Percentiles rank a stretch among this genome's conserved stretches.
Conservation (phyloP, 768 basidiomycete species). For the Calvatia gigantea region DNA sequence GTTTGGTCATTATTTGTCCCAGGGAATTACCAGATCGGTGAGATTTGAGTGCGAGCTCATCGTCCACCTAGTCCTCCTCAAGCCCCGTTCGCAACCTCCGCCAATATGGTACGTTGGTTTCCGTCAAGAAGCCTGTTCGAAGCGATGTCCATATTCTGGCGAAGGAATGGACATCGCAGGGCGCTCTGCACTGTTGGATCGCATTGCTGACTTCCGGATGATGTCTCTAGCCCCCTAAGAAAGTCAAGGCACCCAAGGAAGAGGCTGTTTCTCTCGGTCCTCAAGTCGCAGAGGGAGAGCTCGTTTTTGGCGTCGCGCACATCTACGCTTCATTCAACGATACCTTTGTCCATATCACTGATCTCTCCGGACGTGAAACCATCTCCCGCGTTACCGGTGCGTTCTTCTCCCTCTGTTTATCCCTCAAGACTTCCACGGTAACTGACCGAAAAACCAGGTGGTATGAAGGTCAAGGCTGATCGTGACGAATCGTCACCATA, state of each 20-base stretch:
- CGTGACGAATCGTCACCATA: conserved; percentile 98
- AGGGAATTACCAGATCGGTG: conserved; percentile 4
- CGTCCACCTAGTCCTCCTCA: conserved; percentile 31
- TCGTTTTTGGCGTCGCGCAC: conserved; percentile 97
- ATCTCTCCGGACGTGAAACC: conserved; percentile 98
- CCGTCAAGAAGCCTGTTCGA: conserved; percentile 7
- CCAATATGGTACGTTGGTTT: conserved; percentile 36
- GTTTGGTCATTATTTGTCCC: conserved; percentile 6
- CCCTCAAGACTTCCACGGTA: background rate
- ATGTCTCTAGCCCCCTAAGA: conserved; percentile 71
- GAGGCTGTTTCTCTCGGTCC: conserved; percentile 91
- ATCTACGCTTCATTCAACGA: conserved; percentile 99
- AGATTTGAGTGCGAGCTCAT: conserved; percentile 17
- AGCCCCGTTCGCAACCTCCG: conserved; percentile 24
- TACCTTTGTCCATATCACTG: conserved; percentile 98
- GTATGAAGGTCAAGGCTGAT: conserved; percentile 99
- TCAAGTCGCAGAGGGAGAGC: conserved; percentile 93
- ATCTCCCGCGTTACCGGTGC: conserved; percentile 96
- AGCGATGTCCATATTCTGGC: background rate
- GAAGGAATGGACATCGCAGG: background rate
- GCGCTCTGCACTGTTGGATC: conserved; percentile 42
- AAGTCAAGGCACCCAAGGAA: conserved; percentile 73
- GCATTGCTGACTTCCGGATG: conserved; percentile 47
- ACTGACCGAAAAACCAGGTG: conserved; percentile 46
- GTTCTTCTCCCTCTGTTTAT: conserved; percentile 20